These are phyloP conservation scores for Pulveroboletus frians DNA, from an alignment of 768 basidiomycete genomes.

Conservation along the genomic window DNA sequence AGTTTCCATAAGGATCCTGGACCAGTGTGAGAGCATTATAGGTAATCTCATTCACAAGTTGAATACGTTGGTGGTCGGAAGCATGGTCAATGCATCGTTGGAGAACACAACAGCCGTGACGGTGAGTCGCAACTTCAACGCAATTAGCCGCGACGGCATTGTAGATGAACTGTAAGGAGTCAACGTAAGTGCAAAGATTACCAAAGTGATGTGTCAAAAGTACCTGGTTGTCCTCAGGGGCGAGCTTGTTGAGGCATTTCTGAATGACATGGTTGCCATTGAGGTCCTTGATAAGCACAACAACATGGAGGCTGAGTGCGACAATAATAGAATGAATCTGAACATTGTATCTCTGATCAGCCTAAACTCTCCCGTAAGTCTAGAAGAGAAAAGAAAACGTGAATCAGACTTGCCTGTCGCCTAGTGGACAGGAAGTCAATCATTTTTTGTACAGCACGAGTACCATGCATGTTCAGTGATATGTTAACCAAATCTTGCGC, in stretches of 20 bases:
- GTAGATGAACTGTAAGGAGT: slow-evolving; percentile 77
- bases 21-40: slow-evolving; percentile 97
- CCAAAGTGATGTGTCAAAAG: neutral
- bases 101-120: slow-evolving; percentile 97
- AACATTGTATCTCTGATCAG: slow-evolving; percentile 76
- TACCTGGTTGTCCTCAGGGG: slow-evolving; percentile 98
- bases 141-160: slow-evolving; percentile 99
- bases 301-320: slow-evolving; percentile 94
- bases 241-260: slow-evolving; percentile 97
- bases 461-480: slow-evolving; percentile 99
- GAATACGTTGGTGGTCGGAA: slow-evolving; percentile 89
- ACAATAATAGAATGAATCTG: slow-evolving; percentile 97
- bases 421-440: slow-evolving; percentile 97
- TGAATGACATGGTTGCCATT: slow-evolving; percentile 98
- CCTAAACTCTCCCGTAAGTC: slow-evolving; percentile 57
- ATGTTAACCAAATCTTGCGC: slow-evolving; percentile 97
- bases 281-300: slow-evolving; percentile 97
- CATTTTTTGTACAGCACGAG: slow-evolving; percentile 99
- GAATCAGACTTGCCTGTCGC: slow-evolving; percentile 67
- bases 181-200: neutral
- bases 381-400: slow-evolving; percentile 36
- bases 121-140: slow-evolving; percentile 96
- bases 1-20: slow-evolving; percentile 95
- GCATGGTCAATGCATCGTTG: slow-evolving; percentile 99
- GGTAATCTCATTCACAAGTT: slow-evolving; percentile 98